These are phyloP conservation scores for Astrephomene gubernaculifera DNA, from an alignment of 139 green algal genomes.

Conservation along the genomic window DNA sequence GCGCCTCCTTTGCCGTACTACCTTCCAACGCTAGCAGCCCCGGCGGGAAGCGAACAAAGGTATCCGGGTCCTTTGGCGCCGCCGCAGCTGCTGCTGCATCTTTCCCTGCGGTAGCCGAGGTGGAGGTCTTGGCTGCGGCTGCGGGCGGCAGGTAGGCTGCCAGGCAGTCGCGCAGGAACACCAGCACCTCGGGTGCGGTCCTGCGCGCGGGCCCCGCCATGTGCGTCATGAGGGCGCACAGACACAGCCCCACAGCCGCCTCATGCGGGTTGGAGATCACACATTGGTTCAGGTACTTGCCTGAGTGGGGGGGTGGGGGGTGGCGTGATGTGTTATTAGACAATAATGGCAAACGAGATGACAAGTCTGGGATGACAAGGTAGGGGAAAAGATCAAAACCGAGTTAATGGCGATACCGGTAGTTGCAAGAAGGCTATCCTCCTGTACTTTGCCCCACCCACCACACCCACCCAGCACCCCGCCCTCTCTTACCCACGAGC, in stretches of 20 bases:
- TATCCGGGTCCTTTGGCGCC: background rate
- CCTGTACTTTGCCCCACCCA: too few relatives aligned
- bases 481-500: constrained; percentile 62
- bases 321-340: too few relatives aligned
- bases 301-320: background rate
- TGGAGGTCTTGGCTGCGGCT: background rate
- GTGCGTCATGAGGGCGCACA: constrained; percentile 61
- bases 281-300: constrained; percentile 55
- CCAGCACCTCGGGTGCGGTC: constrained; percentile 73
- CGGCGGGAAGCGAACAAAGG: constrained; percentile 27
- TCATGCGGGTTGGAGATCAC: constrained; percentile 40
- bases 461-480: too few relatives aligned
- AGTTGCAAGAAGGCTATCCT: too few relatives aligned
- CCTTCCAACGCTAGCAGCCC: constrained; percentile 5
- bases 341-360: too few relatives aligned
- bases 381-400: too few relatives aligned
- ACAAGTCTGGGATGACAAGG: too few relatives aligned
- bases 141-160: constrained; percentile 33
- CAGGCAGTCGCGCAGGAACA: constrained; percentile 67
- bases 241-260: constrained; percentile 56
- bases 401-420: too few relatives aligned
- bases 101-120: background rate
- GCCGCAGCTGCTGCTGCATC: background rate
- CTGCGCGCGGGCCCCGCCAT: constrained; percentile 64
- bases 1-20: background rate